phyloP scores from a whole-genome alignment of 2,329 filamentous ascomycete genomes.

The Alternaria sp. region DNA sequence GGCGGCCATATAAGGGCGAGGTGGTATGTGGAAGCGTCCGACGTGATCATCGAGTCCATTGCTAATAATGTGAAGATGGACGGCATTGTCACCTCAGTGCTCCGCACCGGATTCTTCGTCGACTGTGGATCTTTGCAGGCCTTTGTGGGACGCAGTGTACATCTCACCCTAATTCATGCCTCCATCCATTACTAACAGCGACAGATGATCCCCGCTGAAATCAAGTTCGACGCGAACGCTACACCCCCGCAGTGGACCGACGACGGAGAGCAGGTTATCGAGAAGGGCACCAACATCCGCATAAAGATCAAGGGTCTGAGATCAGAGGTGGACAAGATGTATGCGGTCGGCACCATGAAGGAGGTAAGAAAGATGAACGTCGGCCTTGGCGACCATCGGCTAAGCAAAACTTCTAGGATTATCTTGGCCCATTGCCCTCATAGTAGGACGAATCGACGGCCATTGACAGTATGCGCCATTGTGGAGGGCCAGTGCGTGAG shows the following conservation, averaged over 20 bases:
- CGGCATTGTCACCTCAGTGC: constrained; percentile 89
- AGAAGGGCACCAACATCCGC: constrained; percentile 90
- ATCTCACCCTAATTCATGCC: constrained; percentile 40
- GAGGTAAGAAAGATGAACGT: constrained; percentile 55
- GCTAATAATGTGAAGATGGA: constrained; percentile 71
- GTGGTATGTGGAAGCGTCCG: constrained; percentile 68
- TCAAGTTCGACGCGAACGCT: constrained; percentile 93
- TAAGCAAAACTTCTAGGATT: constrained; percentile 41
- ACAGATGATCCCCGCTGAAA: constrained; percentile 87
- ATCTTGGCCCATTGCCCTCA: constrained; percentile 45
- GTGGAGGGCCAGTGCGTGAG: not conserved
- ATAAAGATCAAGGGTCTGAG: constrained; percentile 94
- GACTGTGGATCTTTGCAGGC: constrained; percentile 78
- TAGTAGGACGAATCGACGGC: constrained; percentile 20
- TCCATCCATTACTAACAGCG: constrained; percentile 27
- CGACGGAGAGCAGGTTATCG: constrained; percentile 90
- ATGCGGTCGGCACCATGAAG: constrained; percentile 96
- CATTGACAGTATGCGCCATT: not conserved
- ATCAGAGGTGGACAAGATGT: constrained; percentile 93
- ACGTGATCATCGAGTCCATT: not conserved
- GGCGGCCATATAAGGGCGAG: constrained; percentile 97
- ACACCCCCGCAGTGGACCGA: constrained; percentile 97
- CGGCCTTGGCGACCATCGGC: constrained; percentile 6
- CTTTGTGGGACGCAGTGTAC: constrained; percentile 83
- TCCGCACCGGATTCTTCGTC: constrained; percentile 89